phyloP scores from a whole-genome alignment of 2,329 filamentous ascomycete species.

The Arthrobotrys musiformis region DNA sequence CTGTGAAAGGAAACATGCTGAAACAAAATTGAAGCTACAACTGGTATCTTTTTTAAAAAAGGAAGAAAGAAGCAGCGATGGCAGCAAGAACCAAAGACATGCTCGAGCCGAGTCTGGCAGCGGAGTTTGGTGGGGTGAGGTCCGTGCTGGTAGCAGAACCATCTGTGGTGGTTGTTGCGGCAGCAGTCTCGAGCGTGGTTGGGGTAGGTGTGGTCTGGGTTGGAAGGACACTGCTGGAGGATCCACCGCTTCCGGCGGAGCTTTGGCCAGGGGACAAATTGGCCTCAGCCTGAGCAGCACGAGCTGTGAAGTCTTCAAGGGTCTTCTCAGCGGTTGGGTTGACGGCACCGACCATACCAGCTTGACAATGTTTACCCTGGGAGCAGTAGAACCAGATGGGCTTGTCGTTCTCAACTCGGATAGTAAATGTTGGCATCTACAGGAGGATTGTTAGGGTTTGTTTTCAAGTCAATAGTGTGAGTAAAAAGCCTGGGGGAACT shows the following conservation, averaged over 20 bases:
- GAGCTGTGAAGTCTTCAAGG: conserved; percentile 58
- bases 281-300: conserved; percentile 63
- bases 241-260: conserved; percentile 29
- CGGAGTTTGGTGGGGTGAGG: conserved; percentile 33
- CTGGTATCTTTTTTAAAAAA: conserved; percentile 38
- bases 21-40: conserved; percentile 34
- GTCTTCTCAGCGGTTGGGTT: conserved; percentile 67
- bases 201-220: conserved; percentile 36
- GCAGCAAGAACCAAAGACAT: conserved; percentile 51
- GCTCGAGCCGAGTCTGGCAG: conserved; percentile 36
- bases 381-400: conserved; percentile 85
- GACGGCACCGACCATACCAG: conserved; percentile 79
- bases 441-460: conserved; percentile 26
- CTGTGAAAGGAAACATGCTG: conserved; percentile 43
- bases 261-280: conserved; percentile 64
- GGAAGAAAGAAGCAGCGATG: conserved; percentile 55
- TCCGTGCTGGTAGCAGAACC: conserved; percentile 12
- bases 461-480: background rate
- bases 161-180: background rate
- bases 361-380: conserved; percentile 78
- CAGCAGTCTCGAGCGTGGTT: conserved; percentile 15
- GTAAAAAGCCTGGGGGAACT: conserved; percentile 62
- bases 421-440: conserved; percentile 70
- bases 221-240: conserved; percentile 32
- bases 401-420: conserved; percentile 74